These are phyloP conservation scores for Vigna radiata DNA, from an alignment of 306 rosid genomes.

Conservation along the genomic window DNA sequence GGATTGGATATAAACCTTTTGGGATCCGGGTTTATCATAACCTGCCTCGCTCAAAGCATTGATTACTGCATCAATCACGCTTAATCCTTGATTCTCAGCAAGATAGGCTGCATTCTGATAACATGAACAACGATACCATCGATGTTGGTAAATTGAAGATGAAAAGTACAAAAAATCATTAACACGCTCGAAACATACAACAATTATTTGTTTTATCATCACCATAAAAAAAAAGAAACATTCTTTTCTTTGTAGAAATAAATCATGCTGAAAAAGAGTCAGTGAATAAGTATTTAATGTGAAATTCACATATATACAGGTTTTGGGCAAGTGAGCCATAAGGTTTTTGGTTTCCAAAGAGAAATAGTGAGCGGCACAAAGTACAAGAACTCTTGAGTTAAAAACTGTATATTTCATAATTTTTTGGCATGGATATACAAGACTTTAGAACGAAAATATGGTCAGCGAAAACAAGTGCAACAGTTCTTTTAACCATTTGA, in stretches of 20 bases:
- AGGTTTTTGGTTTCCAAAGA: not conserved
- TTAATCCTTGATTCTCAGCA: conserved; percentile 54
- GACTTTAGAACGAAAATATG: conserved; percentile 7
- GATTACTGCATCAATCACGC: conserved; percentile 65
- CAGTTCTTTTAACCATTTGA: not conserved
- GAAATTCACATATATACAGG: conserved; percentile 17
- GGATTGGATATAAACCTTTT: conserved; percentile 79
- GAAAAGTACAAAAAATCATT: not conserved
- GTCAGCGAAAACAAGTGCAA: not conserved
- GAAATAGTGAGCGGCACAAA: not conserved
- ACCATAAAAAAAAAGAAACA: not conserved
- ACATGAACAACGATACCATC: conserved; percentile 21
- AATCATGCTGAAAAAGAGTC: not conserved
- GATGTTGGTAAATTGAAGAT: conserved; percentile 37
- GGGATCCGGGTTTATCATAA: conserved; percentile 60
- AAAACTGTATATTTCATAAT: not conserved
- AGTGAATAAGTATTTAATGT: not conserved
- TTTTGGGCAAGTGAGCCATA: conserved; percentile 15
- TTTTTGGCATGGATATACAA: not conserved
- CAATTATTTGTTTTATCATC: conserved; percentile 21
- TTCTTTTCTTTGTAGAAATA: conserved; percentile 19
- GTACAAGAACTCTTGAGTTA: not conserved
- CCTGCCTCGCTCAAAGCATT: conserved; percentile 71
- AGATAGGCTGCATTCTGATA: conserved; percentile 88
- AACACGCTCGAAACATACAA: not conserved